phyloP scores from a whole-genome alignment of 2,329 filamentous ascomycete species.

The Salinomyces thailandicus region DNA sequence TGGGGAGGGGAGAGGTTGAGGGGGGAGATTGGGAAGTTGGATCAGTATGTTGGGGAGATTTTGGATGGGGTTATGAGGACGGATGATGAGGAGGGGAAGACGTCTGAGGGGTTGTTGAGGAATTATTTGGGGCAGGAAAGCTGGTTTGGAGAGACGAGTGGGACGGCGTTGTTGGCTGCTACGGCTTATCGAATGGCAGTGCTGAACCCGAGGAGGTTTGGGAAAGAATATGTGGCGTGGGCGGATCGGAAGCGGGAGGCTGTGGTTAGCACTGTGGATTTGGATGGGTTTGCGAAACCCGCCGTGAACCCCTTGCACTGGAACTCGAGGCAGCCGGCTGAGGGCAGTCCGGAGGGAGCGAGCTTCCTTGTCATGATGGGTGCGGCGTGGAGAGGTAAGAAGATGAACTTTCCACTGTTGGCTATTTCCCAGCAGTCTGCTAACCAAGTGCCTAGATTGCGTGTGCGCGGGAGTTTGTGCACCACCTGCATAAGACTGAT shows the following conservation, averaged over 20 bases:
- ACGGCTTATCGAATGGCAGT: constrained; percentile 38
- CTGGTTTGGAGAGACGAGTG: constrained; percentile 41
- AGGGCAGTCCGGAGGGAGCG: constrained; percentile 33
- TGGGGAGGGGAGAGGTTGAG: constrained; percentile 17
- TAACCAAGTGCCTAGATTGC: no score
- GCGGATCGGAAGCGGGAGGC: constrained; percentile 31
- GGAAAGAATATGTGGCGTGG: constrained; percentile 30
- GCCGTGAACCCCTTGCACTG: constrained; percentile 35
- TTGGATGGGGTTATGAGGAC: constrained; percentile 27
- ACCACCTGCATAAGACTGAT: not conserved
- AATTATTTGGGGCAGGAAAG: constrained; percentile 38
- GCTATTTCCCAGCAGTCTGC: no score
- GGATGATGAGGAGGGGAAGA: constrained; percentile 27
- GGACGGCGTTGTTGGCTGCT: constrained; percentile 37
- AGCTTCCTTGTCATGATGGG: constrained; percentile 35
- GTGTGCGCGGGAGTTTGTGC: constrained; percentile 17
- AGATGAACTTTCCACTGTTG: no score
- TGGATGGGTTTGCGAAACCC: constrained; percentile 30
- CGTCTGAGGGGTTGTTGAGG: constrained; percentile 33
- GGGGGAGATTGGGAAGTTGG: constrained; percentile 20
- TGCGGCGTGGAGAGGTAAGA: constrained; percentile 28
- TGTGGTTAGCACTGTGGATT: constrained; percentile 28
- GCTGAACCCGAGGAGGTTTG: constrained; percentile 30
- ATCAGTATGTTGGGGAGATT: constrained; percentile 28
- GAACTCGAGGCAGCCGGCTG: constrained; percentile 23